Conservation (phyloP, 371 early-diverging fungal genomes). For the Lichtheimia corymbifera region DNA sequence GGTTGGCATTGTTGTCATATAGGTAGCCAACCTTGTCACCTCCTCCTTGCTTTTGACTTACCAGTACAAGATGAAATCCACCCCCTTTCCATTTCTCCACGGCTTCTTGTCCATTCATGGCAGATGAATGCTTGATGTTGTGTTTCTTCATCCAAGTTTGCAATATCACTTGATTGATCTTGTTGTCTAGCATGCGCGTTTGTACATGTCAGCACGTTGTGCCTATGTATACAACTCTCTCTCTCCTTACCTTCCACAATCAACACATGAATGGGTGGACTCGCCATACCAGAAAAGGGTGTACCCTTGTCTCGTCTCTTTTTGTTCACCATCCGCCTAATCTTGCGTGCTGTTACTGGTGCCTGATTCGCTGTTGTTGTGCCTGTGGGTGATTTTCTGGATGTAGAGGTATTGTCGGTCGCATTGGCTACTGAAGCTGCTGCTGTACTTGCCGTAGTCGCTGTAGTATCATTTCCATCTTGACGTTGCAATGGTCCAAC, state of each 20-base stretch:
- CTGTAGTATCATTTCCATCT: no score
- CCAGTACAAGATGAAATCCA: conserved; percentile 75
- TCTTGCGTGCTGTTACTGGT: no score
- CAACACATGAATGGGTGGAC: conserved; percentile 73
- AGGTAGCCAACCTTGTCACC: not conserved
- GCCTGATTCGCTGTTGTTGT: no score
- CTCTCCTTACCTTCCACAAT: conserved; percentile 75
- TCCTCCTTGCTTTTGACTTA: conserved; percentile 27
- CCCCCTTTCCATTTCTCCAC: conserved; percentile 72
- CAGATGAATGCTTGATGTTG: conserved; percentile 73
- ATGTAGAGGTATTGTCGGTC: no score
- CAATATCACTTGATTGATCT: conserved; percentile 75
- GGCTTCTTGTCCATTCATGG: conserved; percentile 76
- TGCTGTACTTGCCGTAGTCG: no score
- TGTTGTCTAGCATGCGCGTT: conserved; percentile 56
- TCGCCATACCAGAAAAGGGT: conserved; percentile 33
- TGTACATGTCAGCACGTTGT: not conserved
- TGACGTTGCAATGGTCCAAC: no score
- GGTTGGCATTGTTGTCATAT: not conserved
- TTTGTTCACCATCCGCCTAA: conserved; percentile 13
- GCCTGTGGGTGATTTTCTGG: no score
- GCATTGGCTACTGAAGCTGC: no score
- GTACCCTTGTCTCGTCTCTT: conserved; percentile 32
- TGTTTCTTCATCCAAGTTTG: conserved; percentile 73
- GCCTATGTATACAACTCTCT: no score